Evolutionary conservation across 1,284 basidiomycete genomes (phyloP), one percentile per base, ranked within the genome.

Genomic region (Trametes versicolor): DNA sequence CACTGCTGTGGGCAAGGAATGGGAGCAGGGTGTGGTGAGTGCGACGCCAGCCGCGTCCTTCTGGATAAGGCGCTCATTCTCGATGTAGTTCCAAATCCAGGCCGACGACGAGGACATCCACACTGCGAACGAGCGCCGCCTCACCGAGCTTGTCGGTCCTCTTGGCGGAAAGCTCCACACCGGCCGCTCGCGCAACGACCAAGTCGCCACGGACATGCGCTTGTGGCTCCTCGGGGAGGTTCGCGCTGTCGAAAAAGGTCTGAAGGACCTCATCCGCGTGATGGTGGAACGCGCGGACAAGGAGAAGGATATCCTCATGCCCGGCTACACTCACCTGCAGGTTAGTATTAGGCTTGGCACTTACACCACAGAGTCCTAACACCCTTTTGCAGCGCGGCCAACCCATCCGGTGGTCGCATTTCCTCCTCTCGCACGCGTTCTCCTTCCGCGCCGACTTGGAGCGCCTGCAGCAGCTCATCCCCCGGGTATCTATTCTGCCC

Each of bases 391-490:
- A 97, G 95, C 91, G 97, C 27, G 97, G 93, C 1, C 97, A 99
- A 86, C 97, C 97, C 37, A 97, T 99, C 76, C 91, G 97, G 70
- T 99, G 98, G 98, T 96, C 97, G 0, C 97, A 99, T 79, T 88
- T 98, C 60, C 85, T 99, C 55, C 88, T 99, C 62, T 97, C 96
- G 37, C 96, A 99, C 79, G 96, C 96, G 4, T 93, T 95, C 74
- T 95, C 95, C 51, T 96, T 99, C 82, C 84, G 87, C 48, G 86
- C 88, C 59, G 97, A 99, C 80, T 88, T 98, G 47, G 87, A 94
- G 71, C 92, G 97, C 8, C 87, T 99, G 43, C 87, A 88, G 39
- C 90, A 96, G 75, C 86, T 98, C 61, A 82, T 93, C 58, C 93
- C 94, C 27, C 92, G 96, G 37, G 90, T 99, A 71, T 96, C 96